phyloP scores from a whole-genome alignment of 768 basidiomycete species.

The Sarcodon sp. region DNA sequence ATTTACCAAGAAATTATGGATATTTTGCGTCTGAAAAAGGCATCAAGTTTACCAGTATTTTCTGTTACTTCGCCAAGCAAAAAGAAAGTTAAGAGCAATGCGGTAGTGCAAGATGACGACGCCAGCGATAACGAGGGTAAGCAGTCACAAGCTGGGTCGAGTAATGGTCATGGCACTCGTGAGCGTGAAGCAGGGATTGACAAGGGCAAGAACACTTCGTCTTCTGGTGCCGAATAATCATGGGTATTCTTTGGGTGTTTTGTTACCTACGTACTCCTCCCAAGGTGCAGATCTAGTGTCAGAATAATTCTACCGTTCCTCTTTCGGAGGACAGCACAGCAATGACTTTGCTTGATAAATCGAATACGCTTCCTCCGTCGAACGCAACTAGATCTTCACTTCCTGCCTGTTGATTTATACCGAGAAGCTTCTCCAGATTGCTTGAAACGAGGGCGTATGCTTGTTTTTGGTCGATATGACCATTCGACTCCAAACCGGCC shows the following conservation, averaged over 20 bases:
- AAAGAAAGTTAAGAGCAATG: slow-evolving; percentile 18
- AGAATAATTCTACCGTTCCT: slow-evolving; percentile 17
- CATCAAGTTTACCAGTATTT: slow-evolving; percentile 31
- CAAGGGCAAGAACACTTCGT: not conserved
- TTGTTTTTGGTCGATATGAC: slow-evolving; percentile 19
- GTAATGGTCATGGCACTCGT: not conserved
- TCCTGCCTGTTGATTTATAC: slow-evolving; percentile 25
- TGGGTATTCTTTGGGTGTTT: slow-evolving; percentile 5
- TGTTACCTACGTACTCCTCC: slow-evolving; percentile 1
- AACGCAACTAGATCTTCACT: slow-evolving; percentile 18
- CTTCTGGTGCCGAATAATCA: not conserved
- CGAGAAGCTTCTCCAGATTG: slow-evolving; percentile 30
- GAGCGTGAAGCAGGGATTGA: too few relatives aligned
- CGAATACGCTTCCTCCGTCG: slow-evolving; percentile 15
- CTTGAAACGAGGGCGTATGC: slow-evolving; percentile 24
- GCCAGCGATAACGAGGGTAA: slow-evolving; percentile 7
- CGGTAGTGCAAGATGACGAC: slow-evolving; percentile 19
- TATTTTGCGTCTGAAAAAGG: slow-evolving; percentile 64
- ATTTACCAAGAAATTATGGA: slow-evolving; percentile 60
- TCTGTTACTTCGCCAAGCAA: slow-evolving; percentile 10
- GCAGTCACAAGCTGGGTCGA: slow-evolving; percentile 5
- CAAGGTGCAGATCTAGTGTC: not conserved
- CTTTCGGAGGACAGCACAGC: slow-evolving; percentile 15
- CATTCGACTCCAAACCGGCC: slow-evolving; percentile 27
- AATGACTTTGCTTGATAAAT: slow-evolving; percentile 18